Percentiles rank a stretch among this genome's conserved stretches.
Conservation (phyloP, 2,329 filamentous ascomycete species). For the Cladophialophora chaetospira region DNA sequence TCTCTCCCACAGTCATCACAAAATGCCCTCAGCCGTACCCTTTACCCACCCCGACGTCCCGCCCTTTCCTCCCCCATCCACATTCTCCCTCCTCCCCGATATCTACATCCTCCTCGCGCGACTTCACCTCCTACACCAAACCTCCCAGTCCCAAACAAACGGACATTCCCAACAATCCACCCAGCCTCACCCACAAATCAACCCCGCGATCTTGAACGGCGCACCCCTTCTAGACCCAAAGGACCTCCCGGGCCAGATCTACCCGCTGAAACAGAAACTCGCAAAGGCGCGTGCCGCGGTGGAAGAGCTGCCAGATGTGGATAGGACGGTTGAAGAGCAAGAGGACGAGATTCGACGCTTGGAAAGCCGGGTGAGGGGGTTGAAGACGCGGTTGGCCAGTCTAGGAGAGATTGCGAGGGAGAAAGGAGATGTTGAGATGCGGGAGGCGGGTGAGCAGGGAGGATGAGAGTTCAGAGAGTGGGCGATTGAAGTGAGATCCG, state of each 20-base stretch:
- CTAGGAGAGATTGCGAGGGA: slow-evolving; percentile 39
- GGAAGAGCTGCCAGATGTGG: slow-evolving; percentile 47
- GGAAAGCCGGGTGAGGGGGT: slow-evolving; percentile 42
- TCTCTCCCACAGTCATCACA: not conserved
- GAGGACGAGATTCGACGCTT: slow-evolving; percentile 47
- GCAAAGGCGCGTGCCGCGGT: slow-evolving; percentile 67
- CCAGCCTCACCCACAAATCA: slow-evolving; percentile 32
- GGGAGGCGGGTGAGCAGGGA: not conserved
- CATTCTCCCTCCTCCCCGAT: slow-evolving; percentile 82
- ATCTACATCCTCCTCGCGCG: slow-evolving; percentile 76
- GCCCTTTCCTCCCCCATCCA: slow-evolving; percentile 72
- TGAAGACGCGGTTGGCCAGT: slow-evolving; percentile 44
- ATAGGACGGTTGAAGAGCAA: slow-evolving; percentile 48
- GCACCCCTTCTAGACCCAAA: slow-evolving; percentile 61
- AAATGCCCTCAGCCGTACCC: slow-evolving; percentile 20
- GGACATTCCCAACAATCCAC: slow-evolving; percentile 32
- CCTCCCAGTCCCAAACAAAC: slow-evolving; percentile 41
- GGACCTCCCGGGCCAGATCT: slow-evolving; percentile 76
- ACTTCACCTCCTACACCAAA: slow-evolving; percentile 54
- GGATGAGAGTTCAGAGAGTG: not conserved
- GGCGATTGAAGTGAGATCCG: no score
- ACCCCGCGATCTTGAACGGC: slow-evolving; percentile 10
- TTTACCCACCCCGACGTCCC: slow-evolving; percentile 23
- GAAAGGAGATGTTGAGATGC: slow-evolving; percentile 7
- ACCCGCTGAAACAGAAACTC: slow-evolving; percentile 78